Evolutionary conservation across 1,284 basidiomycete genomes (phyloP).

Genomic region (Coniferiporia sulphurascens): DNA sequence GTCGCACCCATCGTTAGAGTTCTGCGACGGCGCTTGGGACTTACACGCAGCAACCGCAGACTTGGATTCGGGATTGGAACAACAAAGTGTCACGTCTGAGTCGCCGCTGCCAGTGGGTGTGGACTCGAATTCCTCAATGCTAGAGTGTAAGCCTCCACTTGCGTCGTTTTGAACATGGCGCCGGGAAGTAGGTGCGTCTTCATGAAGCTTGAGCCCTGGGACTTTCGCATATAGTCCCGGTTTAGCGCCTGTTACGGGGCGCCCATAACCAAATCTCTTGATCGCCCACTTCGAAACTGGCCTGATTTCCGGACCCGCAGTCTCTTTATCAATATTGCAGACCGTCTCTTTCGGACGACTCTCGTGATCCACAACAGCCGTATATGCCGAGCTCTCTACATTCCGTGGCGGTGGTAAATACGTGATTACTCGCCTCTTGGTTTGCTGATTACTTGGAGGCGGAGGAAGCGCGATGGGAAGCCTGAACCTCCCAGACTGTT

Average conservation of each 20-base stretch:
- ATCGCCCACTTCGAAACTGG: constrained; percentile 11
- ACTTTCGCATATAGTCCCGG: no score
- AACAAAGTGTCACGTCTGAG: neutral
- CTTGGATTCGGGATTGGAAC: neutral
- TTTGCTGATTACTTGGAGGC: constrained; percentile 16
- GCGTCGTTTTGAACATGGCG: neutral
- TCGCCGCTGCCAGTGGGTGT: neutral
- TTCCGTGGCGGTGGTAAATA: constrained; percentile 41
- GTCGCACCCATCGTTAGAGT: neutral
- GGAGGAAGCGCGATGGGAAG: constrained; percentile 28
- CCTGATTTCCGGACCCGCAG: neutral
- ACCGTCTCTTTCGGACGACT: neutral
- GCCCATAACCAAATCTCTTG: constrained; percentile 1
- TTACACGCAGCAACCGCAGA: neutral
- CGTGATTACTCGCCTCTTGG: constrained; percentile 34
- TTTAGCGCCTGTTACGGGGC: no score
- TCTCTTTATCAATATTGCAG: no score
- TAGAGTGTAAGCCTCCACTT: neutral
- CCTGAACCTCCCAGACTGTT: constrained; percentile 33
- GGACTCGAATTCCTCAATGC: neutral
- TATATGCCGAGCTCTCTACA: neutral
- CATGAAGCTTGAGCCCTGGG: no score
- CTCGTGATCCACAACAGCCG: no score
- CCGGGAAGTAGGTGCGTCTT: no score
- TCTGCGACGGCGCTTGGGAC: neutral